Evolutionary conservation across 768 basidiomycete species (phyloP).

Genomic region (Boletellus sp.): DNA sequence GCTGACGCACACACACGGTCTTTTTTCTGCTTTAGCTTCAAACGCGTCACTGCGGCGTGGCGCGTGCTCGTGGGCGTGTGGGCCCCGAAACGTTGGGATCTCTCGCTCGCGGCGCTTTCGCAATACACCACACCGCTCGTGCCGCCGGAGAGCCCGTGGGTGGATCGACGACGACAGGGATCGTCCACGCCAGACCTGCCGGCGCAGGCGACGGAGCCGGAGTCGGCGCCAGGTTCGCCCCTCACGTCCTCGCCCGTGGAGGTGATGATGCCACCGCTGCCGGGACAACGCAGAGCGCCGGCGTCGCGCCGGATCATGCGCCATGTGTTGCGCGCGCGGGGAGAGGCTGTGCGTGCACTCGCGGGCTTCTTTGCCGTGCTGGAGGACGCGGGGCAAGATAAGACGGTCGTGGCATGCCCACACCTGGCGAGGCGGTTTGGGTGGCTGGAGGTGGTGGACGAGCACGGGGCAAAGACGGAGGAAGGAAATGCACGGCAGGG

Average conservation of each 20-base stretch:
- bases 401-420: conserved; percentile 45
- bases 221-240: too few relatives aligned
- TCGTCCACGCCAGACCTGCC: conserved; percentile 24
- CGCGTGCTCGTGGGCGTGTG: conserved; percentile 94
- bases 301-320: conserved; percentile 83
- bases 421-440: conserved; percentile 47
- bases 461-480: conserved; percentile 14
- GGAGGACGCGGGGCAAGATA: conserved; percentile 42
- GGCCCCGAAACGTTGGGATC: conserved; percentile 81
- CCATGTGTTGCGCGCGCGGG: conserved; percentile 83
- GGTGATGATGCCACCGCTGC: conserved; percentile 28
- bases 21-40: conserved; percentile 56
- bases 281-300: conserved; percentile 44
- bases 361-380: conserved; percentile 69
- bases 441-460: conserved; percentile 38
- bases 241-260: too few relatives aligned
- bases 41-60: conserved; percentile 91
- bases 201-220: conserved; percentile 29
- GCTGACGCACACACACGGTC: conserved; percentile 17
- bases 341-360: conserved; percentile 75
- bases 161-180: conserved; percentile 49
- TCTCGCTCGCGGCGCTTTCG: conserved; percentile 67
- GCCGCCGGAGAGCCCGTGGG: conserved; percentile 71
- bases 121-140: conserved; percentile 65
- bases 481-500: too few relatives aligned